Conservation (phyloP, 768 basidiomycete genomes). For the Boletus fagicola region DNA sequence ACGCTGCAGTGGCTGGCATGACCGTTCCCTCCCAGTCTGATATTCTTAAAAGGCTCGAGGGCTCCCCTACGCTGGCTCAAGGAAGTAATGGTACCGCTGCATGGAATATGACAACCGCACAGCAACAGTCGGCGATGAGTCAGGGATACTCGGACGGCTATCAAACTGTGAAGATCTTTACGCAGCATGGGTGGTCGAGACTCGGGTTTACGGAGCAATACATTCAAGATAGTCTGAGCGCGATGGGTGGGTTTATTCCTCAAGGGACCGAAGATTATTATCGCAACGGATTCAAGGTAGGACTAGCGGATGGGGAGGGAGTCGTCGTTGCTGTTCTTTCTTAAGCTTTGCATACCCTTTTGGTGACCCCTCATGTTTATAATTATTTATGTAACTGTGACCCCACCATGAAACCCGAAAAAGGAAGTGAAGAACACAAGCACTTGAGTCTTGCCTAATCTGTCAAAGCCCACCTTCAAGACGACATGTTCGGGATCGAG, state of each 20-base stretch:
- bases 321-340: slow-evolving; percentile 13
- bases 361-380: background rate
- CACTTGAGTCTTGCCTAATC: background rate
- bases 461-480: background rate
- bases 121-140: slow-evolving; percentile 12
- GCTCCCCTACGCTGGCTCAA: background rate
- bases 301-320: slow-evolving; percentile 14
- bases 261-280: slow-evolving; percentile 13
- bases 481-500: slow-evolving; percentile 69
- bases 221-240: slow-evolving; percentile 44
- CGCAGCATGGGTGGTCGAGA: slow-evolving; percentile 43
- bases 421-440: background rate
- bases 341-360: background rate
- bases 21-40: slow-evolving; percentile 13
- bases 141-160: slow-evolving; percentile 63
- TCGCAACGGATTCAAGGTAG: slow-evolving; percentile 15
- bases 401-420: slow-evolving; percentile 1
- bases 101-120: slow-evolving; percentile 11
- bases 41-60: slow-evolving; percentile 11
- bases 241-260: slow-evolving; percentile 6
- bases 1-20: slow-evolving; percentile 15
- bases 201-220: slow-evolving; percentile 64
- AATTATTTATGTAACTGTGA: background rate
- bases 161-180: slow-evolving; percentile 54
- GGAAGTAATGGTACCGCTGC: background rate